Conservation (phyloP, 2,329 filamentous ascomycete species). For the Coniella vitis region DNA sequence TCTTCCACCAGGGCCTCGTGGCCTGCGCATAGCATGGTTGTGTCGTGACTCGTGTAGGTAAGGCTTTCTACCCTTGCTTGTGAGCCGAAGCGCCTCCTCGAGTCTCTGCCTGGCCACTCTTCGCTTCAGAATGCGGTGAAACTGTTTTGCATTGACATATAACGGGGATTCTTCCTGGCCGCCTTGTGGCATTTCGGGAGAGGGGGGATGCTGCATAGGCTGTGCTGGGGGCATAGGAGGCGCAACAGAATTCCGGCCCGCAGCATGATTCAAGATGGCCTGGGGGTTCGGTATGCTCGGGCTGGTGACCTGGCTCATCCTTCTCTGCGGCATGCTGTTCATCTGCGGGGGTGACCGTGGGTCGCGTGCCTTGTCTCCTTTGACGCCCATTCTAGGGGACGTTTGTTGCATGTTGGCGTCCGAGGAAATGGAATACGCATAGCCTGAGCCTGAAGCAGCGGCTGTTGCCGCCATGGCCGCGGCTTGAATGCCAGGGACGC, state of each 20-base stretch:
- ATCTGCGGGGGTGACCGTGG: conserved; percentile 73
- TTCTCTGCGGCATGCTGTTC: conserved; percentile 53
- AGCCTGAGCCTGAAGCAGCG: conserved; percentile 76
- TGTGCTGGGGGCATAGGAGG: conserved; percentile 58
- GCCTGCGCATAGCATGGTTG: conserved; percentile 95
- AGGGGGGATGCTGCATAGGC: conserved; percentile 62
- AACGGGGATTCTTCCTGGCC: conserved; percentile 84
- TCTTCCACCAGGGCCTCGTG: conserved; percentile 85
- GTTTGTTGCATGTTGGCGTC: conserved; percentile 62
- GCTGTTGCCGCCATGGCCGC: conserved; percentile 90
- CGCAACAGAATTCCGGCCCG: conserved; percentile 40
- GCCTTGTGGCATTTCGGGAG: conserved; percentile 69
- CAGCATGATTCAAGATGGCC: conserved; percentile 66
- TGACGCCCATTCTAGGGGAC: conserved; percentile 69
- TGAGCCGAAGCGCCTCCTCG: conserved; percentile 85
- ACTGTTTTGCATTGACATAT: conserved; percentile 98
- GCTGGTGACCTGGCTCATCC: conserved; percentile 72
- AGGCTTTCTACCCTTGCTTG: conserved; percentile 91
- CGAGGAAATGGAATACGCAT: conserved; percentile 61
- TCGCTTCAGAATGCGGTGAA: conserved; percentile 92
- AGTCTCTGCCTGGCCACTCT: conserved; percentile 88
- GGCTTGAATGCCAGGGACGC: conserved; percentile 75
- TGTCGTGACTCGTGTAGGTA: conserved; percentile 96
- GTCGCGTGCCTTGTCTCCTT: conserved; percentile 62
- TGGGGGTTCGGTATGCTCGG: conserved; percentile 68